A percentile compares a stretch with the other conserved stretches of the same genome.
Evolutionary conservation across 2,329 filamentous ascomycete species (phyloP).

Genomic region (Aspergillus neoniger): DNA sequence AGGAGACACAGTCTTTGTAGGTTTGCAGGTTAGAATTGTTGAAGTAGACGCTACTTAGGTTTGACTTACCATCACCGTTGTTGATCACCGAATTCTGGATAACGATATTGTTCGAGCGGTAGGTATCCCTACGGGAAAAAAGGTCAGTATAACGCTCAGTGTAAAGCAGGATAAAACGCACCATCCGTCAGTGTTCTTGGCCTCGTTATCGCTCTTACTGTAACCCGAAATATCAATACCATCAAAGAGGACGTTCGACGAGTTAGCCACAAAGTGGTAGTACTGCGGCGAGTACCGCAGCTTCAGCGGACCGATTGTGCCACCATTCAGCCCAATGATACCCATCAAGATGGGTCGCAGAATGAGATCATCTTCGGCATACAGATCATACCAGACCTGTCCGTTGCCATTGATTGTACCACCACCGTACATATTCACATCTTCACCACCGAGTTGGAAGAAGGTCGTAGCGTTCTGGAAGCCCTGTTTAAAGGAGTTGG

Average conservation of each 20-base stretch:
- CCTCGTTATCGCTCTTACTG: constrained; percentile 54
- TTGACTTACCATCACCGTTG: constrained; percentile 60
- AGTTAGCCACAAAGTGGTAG: constrained; percentile 68
- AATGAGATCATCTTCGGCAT: constrained; percentile 58
- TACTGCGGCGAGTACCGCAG: constrained; percentile 63
- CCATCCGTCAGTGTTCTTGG: constrained; percentile 67
- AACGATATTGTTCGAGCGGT: constrained; percentile 62
- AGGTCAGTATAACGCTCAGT: background rate
- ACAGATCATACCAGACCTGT: constrained; percentile 66
- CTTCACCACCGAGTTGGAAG: constrained; percentile 66
- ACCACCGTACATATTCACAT: constrained; percentile 68
- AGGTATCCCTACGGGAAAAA: constrained; percentile 34
- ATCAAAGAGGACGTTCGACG: constrained; percentile 63
- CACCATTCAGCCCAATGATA: constrained; percentile 58
- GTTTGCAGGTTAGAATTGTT: constrained; percentile 15
- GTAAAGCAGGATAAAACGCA: constrained; percentile 11
- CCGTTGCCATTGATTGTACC: constrained; percentile 66
- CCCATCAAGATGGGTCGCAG: constrained; percentile 62
- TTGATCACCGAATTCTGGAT: constrained; percentile 67
- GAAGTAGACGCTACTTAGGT: accelerated
- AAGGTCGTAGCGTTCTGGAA: constrained; percentile 70
- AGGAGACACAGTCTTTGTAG: constrained; percentile 65
- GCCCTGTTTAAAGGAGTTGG: constrained; percentile 62
- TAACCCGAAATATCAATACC: constrained; percentile 62
- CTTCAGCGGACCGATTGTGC: constrained; percentile 61